Conservation (phyloP, 805 yeast genomes). For the Candida xiaguanensis region DNA sequence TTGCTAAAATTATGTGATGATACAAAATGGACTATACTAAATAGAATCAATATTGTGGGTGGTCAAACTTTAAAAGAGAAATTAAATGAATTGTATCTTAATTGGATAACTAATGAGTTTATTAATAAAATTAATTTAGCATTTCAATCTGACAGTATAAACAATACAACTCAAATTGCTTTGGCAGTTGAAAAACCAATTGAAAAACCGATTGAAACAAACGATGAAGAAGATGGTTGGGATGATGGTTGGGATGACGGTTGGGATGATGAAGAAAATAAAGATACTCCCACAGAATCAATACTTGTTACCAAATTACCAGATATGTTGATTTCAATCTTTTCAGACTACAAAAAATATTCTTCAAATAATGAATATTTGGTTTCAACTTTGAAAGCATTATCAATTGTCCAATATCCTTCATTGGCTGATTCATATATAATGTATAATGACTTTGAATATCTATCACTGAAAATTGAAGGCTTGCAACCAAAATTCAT, state of each 20-base stretch:
- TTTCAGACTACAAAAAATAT: conserved; percentile 20
- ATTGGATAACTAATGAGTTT: conserved; percentile 32
- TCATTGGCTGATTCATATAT: conserved; percentile 27
- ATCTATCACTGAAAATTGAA: conserved; percentile 15
- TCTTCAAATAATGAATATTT: conserved; percentile 17
- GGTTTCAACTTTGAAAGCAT: conserved; percentile 26
- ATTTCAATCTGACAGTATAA: conserved; percentile 12
- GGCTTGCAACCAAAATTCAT: conserved; percentile 15
- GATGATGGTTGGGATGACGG: conserved; percentile 17
- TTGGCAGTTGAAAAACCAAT: neutral
- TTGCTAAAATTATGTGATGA: conserved; percentile 11
- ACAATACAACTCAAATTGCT: neutral
- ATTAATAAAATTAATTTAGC: conserved; percentile 24
- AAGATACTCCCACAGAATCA: neutral
- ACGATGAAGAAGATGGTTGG: conserved; percentile 1
- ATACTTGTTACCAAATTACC: conserved; percentile 13
- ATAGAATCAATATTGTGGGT: conserved; percentile 8
- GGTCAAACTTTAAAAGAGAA: conserved; percentile 16
- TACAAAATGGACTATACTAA: conserved; percentile 14
- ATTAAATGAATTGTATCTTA: conserved; percentile 22
- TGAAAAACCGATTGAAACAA: neutral
- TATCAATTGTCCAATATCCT: conserved; percentile 33
- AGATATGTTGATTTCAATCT: conserved; percentile 16
- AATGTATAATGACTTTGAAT: conserved; percentile 33
- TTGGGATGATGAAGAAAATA: conserved; percentile 11